Conservation (phyloP, 202 grass and related monocot genomes). For the Eragrostis tef region DNA sequence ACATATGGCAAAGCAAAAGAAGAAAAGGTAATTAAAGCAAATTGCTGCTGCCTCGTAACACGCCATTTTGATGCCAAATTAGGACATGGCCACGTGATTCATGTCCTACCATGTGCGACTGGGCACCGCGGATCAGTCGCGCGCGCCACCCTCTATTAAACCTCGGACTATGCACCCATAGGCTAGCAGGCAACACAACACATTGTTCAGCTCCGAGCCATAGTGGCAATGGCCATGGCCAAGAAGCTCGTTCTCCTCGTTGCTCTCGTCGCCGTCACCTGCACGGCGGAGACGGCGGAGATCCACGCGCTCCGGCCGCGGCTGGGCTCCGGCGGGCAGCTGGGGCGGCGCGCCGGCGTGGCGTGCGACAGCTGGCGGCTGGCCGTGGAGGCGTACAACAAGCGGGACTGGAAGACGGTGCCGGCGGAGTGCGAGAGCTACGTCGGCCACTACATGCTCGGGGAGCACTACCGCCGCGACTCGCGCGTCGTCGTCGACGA, state of each 20-base stretch:
- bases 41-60: no score
- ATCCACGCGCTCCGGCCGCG: slow-evolving; percentile 44
- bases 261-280: not conserved
- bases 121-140: no score
- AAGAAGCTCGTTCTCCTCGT: slow-evolving; percentile 10
- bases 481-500: slow-evolving; percentile 51
- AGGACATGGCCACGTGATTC: no score
- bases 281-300: not conserved
- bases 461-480: slow-evolving; percentile 46
- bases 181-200: not conserved
- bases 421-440: slow-evolving; percentile 50
- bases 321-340: slow-evolving; percentile 36
- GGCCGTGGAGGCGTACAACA: slow-evolving; percentile 58
- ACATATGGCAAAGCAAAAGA: no score
- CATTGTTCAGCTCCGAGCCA: no score
- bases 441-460: slow-evolving; percentile 63
- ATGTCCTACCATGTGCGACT: no score
- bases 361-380: slow-evolving; percentile 60
- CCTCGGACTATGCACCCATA: not conserved
- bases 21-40: no score
- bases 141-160: not conserved
- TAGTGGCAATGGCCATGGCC: not conserved
- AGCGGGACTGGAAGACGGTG: slow-evolving; percentile 44
- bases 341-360: slow-evolving; percentile 14
- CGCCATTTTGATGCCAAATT: no score